Evolutionary conservation across 23 red algal species (phyloP).

Genomic region (Gracilaria domingensis): DNA sequence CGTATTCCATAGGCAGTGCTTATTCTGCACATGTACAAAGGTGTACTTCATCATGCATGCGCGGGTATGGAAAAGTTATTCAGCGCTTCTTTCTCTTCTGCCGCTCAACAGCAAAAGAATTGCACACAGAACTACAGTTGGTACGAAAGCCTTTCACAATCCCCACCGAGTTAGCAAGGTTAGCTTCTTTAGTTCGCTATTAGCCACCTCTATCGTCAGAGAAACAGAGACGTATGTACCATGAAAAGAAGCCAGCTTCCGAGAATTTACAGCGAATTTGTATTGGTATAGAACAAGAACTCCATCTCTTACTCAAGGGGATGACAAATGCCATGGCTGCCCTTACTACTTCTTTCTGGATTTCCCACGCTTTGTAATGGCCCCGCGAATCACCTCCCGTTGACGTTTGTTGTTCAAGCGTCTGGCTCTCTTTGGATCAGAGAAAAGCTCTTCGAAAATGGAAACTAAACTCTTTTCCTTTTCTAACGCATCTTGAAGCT

Average conservation of each 20-base stretch:
- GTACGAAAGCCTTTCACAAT: too few species aligned
- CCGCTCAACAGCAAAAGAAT: too few species aligned
- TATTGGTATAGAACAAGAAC: not conserved
- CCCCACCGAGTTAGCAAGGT: not conserved
- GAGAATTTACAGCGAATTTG: not conserved
- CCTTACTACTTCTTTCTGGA: slow-evolving; percentile 9
- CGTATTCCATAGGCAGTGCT: too few species aligned
- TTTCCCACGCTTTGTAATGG: slow-evolving; percentile 15
- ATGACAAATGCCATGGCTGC: not conserved
- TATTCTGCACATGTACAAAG: too few species aligned
- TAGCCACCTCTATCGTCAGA: not conserved
- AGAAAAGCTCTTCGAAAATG: slow-evolving; percentile 42
- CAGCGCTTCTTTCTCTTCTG: too few species aligned
- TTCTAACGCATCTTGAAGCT: slow-evolving; percentile 59
- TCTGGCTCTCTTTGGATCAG: slow-evolving; percentile 34
- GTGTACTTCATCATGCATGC: too few species aligned
- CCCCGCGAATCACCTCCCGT: slow-evolving; percentile 29
- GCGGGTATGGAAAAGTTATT: too few species aligned
- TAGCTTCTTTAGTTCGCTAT: not conserved
- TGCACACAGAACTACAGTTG: too few species aligned
- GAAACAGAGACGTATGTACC: too few species aligned
- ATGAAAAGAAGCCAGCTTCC: not conserved
- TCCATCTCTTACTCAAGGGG: not conserved
- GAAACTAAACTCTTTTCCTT: slow-evolving; percentile 45
- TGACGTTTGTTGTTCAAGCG: slow-evolving; percentile 19